A percentile compares a stretch with the other conserved stretches of the same genome.
These are phyloP conservation scores for Artemisia argyi DNA, from an alignment of 129 eudicot genomes.

Conservation along the genomic window DNA sequence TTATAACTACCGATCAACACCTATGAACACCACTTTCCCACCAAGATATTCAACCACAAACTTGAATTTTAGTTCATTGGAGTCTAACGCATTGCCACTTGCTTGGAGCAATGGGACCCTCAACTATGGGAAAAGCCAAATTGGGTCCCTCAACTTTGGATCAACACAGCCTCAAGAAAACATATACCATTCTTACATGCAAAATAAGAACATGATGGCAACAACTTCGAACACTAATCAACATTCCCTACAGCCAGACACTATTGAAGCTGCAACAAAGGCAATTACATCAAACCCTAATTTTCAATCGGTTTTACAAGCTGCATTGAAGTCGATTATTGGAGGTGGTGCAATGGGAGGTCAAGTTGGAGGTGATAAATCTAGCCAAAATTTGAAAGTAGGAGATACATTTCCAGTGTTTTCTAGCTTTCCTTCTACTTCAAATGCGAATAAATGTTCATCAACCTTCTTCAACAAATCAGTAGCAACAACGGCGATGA, in stretches of 20 bases:
- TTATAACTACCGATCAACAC: conserved; percentile 36
- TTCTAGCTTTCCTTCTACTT: conserved; percentile 60
- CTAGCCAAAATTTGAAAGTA: conserved; percentile 32
- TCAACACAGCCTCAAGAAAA: conserved; percentile 53
- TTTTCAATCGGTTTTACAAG: conserved; percentile 79
- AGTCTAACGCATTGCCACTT: conserved; percentile 50
- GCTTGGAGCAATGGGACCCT: conserved; percentile 62
- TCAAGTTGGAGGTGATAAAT: conserved; percentile 15
- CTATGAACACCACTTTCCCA: conserved; percentile 35
- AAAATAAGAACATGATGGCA: conserved; percentile 37
- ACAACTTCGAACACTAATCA: conserved; percentile 27
- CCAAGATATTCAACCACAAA: conserved; percentile 68
- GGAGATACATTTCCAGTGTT: conserved; percentile 61
- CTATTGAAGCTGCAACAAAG: conserved; percentile 82
- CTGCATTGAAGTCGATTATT: conserved; percentile 74
- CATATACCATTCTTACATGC: conserved; percentile 49
- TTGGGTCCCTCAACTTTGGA: conserved; percentile 50
- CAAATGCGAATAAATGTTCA: conserved; percentile 47
- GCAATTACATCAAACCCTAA: conserved; percentile 87
- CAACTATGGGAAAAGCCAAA: conserved; percentile 49
- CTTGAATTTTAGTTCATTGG: conserved; percentile 68
- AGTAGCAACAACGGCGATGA: conserved; percentile 25
- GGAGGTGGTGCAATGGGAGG: conserved; percentile 30
- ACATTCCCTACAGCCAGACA: conserved; percentile 51
- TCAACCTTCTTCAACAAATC: conserved; percentile 44